phyloP scores from a whole-genome alignment of 106 monocot species.

The Posidonia australis region DNA sequence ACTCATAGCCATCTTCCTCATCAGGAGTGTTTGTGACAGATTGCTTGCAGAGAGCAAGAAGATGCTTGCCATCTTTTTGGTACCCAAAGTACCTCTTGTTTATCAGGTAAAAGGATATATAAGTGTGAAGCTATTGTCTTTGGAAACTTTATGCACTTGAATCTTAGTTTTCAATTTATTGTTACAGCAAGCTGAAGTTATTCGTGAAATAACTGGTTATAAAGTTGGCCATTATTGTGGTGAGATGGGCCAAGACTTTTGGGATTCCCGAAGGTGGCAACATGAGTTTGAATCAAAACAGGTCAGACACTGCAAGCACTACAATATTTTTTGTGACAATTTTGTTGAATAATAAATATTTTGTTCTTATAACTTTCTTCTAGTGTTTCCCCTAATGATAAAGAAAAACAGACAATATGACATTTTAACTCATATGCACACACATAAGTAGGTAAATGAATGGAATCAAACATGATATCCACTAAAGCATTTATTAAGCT shows the following conservation, averaged over 20 bases:
- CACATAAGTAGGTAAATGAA: no score
- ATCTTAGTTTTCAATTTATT: neutral
- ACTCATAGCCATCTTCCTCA: slow-evolving; percentile 79
- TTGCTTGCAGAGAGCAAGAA: slow-evolving; percentile 61
- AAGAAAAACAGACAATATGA: no score
- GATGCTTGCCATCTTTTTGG: slow-evolving; percentile 90
- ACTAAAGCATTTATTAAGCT: no score
- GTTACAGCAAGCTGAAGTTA: slow-evolving; percentile 94
- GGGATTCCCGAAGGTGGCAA: slow-evolving; percentile 93
- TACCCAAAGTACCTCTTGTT: slow-evolving; percentile 95
- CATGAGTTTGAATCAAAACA: slow-evolving; percentile 93
- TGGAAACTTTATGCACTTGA: neutral
- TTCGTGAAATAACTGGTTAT: slow-evolving; percentile 74
- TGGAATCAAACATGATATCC: no score
- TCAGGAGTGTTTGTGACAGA: slow-evolving; percentile 48
- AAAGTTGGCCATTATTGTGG: slow-evolving; percentile 97
- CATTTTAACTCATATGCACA: no score
- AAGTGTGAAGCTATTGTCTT: neutral
- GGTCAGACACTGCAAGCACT: slow-evolving; percentile 18
- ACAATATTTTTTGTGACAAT: neutral
- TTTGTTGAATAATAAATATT: neutral
- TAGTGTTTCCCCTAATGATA: no score
- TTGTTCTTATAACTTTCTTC: neutral
- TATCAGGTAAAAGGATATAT: slow-evolving; percentile 58
- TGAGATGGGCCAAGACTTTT: slow-evolving; percentile 99